phyloP scores from a whole-genome alignment of 1,284 basidiomycete species.

The Testicularia cyperi region DNA sequence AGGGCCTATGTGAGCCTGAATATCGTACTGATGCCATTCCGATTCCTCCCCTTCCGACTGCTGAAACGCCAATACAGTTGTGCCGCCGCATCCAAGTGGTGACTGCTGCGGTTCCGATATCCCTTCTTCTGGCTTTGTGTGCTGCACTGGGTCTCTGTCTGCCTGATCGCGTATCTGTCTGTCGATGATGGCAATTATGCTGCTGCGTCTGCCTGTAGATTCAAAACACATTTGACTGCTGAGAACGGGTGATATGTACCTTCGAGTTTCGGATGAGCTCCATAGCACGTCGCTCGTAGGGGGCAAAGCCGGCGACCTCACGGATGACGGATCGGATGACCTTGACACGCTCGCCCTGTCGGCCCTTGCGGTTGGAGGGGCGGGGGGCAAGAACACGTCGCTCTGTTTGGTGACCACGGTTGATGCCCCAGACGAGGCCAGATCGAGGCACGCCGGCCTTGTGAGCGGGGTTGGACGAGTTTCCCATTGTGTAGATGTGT shows the following conservation, averaged over 20 bases:
- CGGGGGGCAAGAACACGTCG: slow-evolving; percentile 75
- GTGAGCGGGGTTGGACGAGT: slow-evolving; percentile 58
- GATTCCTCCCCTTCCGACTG: too few species aligned
- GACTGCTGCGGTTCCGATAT: too few species aligned
- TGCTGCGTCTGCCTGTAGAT: too few species aligned
- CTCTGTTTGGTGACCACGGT: slow-evolving; percentile 91
- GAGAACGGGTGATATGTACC: slow-evolving; percentile 68
- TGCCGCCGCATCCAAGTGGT: too few species aligned
- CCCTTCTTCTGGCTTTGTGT: too few species aligned
- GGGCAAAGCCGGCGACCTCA: slow-evolving; percentile 81
- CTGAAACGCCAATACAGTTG: too few species aligned
- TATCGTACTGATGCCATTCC: too few species aligned
- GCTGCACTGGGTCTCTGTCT: too few species aligned
- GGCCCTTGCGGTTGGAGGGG: slow-evolving; percentile 90
- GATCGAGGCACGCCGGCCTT: slow-evolving; percentile 55
- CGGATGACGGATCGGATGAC: slow-evolving; percentile 53
- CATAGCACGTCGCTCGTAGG: slow-evolving; percentile 98
- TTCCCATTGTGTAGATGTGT: slow-evolving; percentile 48
- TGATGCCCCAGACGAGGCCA: slow-evolving; percentile 81
- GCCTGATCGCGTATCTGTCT: too few species aligned
- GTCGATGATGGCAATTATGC: too few species aligned
- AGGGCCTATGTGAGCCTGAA: too few species aligned
- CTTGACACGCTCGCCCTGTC: slow-evolving; percentile 67
- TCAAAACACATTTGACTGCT: too few species aligned
- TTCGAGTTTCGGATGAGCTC: slow-evolving; percentile 99